Percentiles rank a stretch among this genome's conserved stretches.
Evolutionary conservation across 1,284 basidiomycete species (phyloP).

Genomic region (Boletus sp.): DNA sequence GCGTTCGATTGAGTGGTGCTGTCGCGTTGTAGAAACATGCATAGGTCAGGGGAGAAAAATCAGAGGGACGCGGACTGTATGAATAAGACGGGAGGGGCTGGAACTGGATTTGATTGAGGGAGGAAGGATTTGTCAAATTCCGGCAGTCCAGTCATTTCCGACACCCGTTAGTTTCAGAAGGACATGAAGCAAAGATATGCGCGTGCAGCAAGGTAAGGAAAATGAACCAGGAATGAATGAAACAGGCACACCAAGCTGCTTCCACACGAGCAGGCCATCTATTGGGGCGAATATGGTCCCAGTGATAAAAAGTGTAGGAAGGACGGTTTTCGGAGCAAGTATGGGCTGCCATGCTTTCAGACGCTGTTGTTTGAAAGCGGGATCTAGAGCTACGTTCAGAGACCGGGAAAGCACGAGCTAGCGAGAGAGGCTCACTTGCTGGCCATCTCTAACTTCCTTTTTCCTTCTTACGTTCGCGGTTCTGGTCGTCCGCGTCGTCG

Average conservation of each 20-base stretch:
- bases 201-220: slow-evolving; percentile 11
- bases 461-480: slow-evolving; percentile 68
- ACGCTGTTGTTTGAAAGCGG: slow-evolving; percentile 99
- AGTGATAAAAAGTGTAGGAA: slow-evolving; percentile 95
- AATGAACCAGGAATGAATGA: slow-evolving; percentile 30
- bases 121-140: slow-evolving; percentile 54
- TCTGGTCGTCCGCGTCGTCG: slow-evolving; percentile 44
- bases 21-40: slow-evolving; percentile 63
- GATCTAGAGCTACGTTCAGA: slow-evolving; percentile 58
- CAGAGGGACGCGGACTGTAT: slow-evolving; percentile 71
- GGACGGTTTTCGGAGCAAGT: slow-evolving; percentile 94
- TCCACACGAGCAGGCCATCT: slow-evolving; percentile 90
- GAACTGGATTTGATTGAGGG: slow-evolving; percentile 45
- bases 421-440: slow-evolving; percentile 67
- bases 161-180: slow-evolving; percentile 56
- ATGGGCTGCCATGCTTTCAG: slow-evolving; percentile 99
- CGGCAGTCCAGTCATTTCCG: slow-evolving; percentile 95
- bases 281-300: slow-evolving; percentile 96
- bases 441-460: slow-evolving; percentile 88
- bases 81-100: slow-evolving; percentile 68
- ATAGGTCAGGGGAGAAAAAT: slow-evolving; percentile 62
- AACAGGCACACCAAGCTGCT: slow-evolving; percentile 58
- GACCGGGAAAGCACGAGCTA: slow-evolving; percentile 7
- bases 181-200: slow-evolving; percentile 3
- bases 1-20: slow-evolving; percentile 49